Conservation (phyloP, 176 grass and related monocot genomes). For the Echinochloa phyllopogon region DNA sequence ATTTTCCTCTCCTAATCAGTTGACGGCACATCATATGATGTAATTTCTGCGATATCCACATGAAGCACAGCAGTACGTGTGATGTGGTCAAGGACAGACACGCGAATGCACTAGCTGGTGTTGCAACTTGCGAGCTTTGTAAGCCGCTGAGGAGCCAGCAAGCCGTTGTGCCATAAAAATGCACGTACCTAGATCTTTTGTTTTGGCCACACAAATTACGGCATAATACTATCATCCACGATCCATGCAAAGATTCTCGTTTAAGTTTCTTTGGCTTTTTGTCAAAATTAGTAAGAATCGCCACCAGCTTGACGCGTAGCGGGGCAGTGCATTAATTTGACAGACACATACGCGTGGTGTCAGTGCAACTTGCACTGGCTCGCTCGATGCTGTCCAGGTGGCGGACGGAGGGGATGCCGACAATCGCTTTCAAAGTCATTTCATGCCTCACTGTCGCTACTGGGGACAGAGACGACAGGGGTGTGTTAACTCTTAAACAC, state of each 20-base stretch:
- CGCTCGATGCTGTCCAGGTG: conserved; percentile 28
- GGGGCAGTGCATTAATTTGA: background rate
- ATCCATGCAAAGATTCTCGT: background rate
- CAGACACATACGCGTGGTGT: background rate
- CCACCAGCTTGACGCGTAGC: too few species aligned
- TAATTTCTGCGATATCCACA: background rate
- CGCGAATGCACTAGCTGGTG: background rate
- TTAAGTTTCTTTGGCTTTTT: background rate
- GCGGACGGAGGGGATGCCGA: conserved; percentile 36
- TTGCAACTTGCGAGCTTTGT: background rate
- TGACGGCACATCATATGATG: background rate
- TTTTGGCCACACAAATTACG: background rate
- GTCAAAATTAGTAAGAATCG: background rate
- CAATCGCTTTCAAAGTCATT: conserved; percentile 54
- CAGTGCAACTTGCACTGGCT: background rate
- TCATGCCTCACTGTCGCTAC: conserved; percentile 8
- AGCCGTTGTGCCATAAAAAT: background rate
- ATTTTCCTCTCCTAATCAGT: background rate
- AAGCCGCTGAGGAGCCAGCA: background rate
- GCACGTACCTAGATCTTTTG: background rate
- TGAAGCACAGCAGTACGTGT: background rate
- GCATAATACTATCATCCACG: background rate
- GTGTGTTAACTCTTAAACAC: background rate
- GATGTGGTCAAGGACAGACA: background rate
- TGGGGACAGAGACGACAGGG: background rate